phyloP scores from a whole-genome alignment of 2,329 filamentous ascomycete species.

The Aureobasidium uvarum region DNA sequence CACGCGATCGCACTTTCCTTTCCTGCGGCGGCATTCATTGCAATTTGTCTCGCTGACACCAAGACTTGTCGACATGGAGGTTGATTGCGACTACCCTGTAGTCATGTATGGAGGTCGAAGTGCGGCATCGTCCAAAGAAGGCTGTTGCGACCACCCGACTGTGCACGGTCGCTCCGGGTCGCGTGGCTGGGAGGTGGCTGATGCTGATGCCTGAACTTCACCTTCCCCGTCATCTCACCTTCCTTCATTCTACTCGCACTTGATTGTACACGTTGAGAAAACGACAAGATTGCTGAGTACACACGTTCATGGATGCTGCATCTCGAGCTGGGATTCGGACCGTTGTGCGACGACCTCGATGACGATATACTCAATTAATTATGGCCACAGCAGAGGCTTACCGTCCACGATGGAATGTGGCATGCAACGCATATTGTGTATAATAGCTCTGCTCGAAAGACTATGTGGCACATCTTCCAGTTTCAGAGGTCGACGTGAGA shows the following conservation, averaged over 20 bases:
- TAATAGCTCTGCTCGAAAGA: neutral
- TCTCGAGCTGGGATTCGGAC: neutral
- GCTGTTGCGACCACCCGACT: neutral
- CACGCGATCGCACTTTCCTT: conserved; percentile 37
- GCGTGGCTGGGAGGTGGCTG: neutral
- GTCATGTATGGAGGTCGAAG: neutral
- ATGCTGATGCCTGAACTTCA: neutral
- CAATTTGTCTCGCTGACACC: conserved; percentile 28
- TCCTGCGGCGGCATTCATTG: conserved; percentile 35
- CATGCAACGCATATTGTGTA: neutral
- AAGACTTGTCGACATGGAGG: conserved; percentile 1
- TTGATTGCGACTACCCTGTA: neutral
- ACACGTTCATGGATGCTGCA: too few relatives aligned
- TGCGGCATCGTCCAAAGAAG: neutral
- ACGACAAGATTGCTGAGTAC: too few relatives aligned
- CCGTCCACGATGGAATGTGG: neutral
- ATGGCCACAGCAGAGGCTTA: neutral
- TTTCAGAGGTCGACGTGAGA: neutral
- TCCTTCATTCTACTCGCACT: neutral
- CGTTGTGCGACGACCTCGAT: neutral
- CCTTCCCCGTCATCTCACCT: neutral
- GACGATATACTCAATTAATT: neutral
- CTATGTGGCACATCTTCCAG: neutral
- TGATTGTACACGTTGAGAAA: too few relatives aligned
- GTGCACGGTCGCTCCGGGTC: neutral